A percentile compares a stretch with the other conserved stretches of the same genome.
These are phyloP conservation scores for Discostella pseudostelligera DNA, from an alignment of 108 stramenopile genomes.

Conservation along the genomic window DNA sequence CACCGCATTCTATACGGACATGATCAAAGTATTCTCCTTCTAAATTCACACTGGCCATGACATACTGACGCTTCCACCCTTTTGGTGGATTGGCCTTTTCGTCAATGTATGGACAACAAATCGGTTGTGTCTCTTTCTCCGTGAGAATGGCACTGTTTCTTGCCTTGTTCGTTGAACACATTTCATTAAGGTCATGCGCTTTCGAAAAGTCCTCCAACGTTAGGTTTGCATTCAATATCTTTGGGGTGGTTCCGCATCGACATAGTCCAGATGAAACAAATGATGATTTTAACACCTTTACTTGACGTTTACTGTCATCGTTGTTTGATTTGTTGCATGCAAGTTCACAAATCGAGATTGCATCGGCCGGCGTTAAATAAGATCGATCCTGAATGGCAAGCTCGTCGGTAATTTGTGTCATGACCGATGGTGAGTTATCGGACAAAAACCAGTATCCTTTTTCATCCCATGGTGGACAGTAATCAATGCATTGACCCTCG, in stretches of 20 bases:
- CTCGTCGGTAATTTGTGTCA: slow-evolving; percentile 7
- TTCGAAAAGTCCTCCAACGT: slow-evolving; percentile 26
- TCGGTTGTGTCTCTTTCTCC: slow-evolving; percentile 33
- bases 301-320: not conserved
- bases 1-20: slow-evolving; percentile 28
- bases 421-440: slow-evolving; percentile 17
- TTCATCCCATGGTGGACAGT: slow-evolving; percentile 49
- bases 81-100: not conserved
- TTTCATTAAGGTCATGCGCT: slow-evolving; percentile 34
- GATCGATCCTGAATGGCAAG: slow-evolving; percentile 2
- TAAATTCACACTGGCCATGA: slow-evolving; percentile 5
- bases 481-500: slow-evolving; percentile 44
- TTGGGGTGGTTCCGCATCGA: slow-evolving; percentile 28
- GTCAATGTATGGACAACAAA: slow-evolving; percentile 26
- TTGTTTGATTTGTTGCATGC: slow-evolving; percentile 16
- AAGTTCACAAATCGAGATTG: slow-evolving; percentile 30
- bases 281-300: not conserved
- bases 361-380: slow-evolving; percentile 32
- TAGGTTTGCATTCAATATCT: slow-evolving; percentile 8
- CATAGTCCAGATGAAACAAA: slow-evolving; percentile 21
- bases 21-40: slow-evolving; percentile 47
- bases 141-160: slow-evolving; percentile 6
- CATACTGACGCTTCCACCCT: slow-evolving; percentile 22
- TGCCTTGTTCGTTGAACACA: slow-evolving; percentile 14
- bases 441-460: slow-evolving; percentile 43